These are phyloP conservation scores for Castanea mollissima DNA, from an alignment of 306 rosid species.

Conservation along the genomic window DNA sequence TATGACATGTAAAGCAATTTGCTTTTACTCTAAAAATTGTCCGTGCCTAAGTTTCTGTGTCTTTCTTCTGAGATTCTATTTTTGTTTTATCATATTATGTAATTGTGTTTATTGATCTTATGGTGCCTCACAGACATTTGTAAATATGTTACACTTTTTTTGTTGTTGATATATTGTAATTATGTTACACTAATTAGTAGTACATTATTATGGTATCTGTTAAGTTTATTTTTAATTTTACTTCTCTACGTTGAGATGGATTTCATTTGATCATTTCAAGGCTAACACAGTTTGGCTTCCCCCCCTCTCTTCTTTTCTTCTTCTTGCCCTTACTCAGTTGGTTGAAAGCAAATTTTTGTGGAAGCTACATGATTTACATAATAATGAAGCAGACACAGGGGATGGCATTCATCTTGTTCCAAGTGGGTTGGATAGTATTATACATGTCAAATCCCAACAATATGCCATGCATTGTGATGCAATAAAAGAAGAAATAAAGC, in stretches of 20 bases:
- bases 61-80: not conserved
- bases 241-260: not conserved
- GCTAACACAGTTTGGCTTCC: not conserved
- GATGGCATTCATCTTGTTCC: conserved; percentile 74
- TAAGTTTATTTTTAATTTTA: not conserved
- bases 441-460: conserved; percentile 62
- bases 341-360: conserved; percentile 76
- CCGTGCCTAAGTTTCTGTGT: not conserved
- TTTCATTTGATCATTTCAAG: conserved; percentile 8
- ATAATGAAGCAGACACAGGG: conserved; percentile 46
- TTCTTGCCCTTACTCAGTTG: conserved; percentile 45
- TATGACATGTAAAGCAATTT: not conserved
- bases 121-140: not conserved
- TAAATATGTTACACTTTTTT: too few relatives aligned
- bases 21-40: not conserved
- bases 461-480: conserved; percentile 75
- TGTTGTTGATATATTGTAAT: too few relatives aligned
- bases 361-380: conserved; percentile 74
- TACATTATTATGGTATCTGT: not conserved
- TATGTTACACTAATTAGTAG: not conserved
- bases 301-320: not conserved
- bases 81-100: not conserved
- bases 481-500: conserved; percentile 58
- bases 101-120: not conserved
- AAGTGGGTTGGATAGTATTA: conserved; percentile 38